A percentile compares a stretch with the other conserved stretches of the same genome.
Evolutionary conservation across 345 rosid species (phyloP).

Genomic region (Murraya paniculata): DNA sequence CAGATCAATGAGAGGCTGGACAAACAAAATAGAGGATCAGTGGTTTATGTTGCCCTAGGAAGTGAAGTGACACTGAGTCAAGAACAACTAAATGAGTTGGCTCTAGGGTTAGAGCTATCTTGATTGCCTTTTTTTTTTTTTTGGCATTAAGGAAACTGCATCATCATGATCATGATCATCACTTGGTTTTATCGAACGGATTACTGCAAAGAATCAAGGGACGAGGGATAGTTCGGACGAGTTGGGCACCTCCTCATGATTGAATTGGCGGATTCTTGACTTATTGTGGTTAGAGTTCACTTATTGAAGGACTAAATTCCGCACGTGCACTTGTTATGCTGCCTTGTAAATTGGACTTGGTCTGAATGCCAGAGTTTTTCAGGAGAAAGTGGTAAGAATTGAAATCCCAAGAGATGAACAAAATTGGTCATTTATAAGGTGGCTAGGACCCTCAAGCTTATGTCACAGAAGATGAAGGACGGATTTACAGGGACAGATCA

Average conservation of each 20-base stretch:
- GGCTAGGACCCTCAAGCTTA: background rate
- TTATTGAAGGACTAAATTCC: background rate
- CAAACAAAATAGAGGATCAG: background rate
- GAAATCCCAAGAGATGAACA: background rate
- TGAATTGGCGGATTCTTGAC: conserved; percentile 5
- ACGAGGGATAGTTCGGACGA: conserved; percentile 10
- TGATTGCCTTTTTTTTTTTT: background rate
- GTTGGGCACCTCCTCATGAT: conserved; percentile 28
- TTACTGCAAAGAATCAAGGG: conserved; percentile 22
- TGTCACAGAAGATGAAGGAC: background rate
- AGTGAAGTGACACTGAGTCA: conserved; percentile 1
- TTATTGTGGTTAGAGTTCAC: background rate
- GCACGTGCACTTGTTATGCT: background rate
- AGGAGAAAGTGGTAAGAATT: background rate
- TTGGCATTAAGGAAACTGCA: background rate
- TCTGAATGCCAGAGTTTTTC: background rate
- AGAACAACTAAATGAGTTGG: conserved; percentile 5
- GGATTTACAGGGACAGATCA: background rate
- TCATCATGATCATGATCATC: too few relatives aligned
- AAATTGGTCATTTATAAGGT: background rate
- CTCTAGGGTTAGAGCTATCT: background rate
- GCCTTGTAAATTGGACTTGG: background rate
- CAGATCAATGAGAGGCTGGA: background rate
- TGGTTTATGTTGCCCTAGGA: background rate
- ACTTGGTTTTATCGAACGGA: conserved; percentile 16